Evolutionary conservation across 495 filamentous ascomycete species (phyloP).

Genomic region (Aspergillus olivimuriae): DNA sequence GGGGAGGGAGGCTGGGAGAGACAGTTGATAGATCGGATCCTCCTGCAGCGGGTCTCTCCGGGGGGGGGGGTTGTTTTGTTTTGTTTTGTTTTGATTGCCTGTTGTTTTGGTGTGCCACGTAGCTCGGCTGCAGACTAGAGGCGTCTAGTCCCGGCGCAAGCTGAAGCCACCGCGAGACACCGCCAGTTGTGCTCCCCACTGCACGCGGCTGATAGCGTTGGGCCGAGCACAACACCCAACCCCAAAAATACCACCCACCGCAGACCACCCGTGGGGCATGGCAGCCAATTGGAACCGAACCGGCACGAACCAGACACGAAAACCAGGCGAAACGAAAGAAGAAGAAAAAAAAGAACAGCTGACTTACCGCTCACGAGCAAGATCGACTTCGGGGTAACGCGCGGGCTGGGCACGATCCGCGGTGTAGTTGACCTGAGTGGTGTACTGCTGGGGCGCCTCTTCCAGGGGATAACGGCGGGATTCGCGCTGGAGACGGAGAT

Average conservation of each 20-base stretch:
- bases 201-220: no score
- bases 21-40: not conserved
- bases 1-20: slow-evolving; percentile 7
- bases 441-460: slow-evolving; percentile 6
- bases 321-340: slow-evolving; percentile 5
- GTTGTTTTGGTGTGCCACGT: slow-evolving; percentile 23
- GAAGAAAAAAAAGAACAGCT: slow-evolving; percentile 4
- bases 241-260: slow-evolving; percentile 6
- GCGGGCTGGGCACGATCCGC: slow-evolving; percentile 8
- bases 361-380: slow-evolving; percentile 49
- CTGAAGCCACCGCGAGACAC: slow-evolving; percentile 15
- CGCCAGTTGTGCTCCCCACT: slow-evolving; percentile 21
- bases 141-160: slow-evolving; percentile 18
- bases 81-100: slow-evolving; percentile 18
- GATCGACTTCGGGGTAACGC: slow-evolving; percentile 44
- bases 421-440: slow-evolving; percentile 16
- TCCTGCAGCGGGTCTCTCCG: not conserved
- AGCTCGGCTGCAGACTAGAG: slow-evolving; percentile 32
- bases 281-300: no score
- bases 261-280: no score
- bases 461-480: not conserved
- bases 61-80: not conserved
- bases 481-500: slow-evolving; percentile 62
- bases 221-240: not conserved
- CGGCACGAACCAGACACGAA: slow-evolving; percentile 11